These are phyloP conservation scores for Acer yangbiense DNA, from an alignment of 345 rosid genomes.

Conservation along the genomic window DNA sequence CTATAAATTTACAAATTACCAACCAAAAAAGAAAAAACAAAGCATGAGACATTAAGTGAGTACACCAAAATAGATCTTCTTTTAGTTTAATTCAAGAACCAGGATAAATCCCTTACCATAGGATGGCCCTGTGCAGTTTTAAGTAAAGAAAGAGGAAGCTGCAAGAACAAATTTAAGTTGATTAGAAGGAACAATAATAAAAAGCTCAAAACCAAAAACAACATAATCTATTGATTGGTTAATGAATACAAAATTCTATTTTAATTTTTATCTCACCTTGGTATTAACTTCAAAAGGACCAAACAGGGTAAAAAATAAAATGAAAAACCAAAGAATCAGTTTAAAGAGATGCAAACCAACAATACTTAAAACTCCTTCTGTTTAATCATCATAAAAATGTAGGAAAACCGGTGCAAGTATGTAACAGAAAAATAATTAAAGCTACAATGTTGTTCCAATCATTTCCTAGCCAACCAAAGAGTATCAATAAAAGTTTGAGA, in stretches of 20 bases:
- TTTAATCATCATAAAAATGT: neutral
- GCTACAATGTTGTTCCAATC: neutral
- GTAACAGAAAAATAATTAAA: too few species aligned
- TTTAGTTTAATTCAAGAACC: neutral
- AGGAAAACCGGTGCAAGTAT: neutral
- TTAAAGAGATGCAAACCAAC: neutral
- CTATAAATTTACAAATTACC: conserved; percentile 25
- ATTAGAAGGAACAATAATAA: neutral
- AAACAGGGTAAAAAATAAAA: neutral
- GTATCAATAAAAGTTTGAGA: neutral
- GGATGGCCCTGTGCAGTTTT: conserved; percentile 91
- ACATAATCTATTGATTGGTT: too few species aligned
- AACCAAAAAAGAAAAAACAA: neutral
- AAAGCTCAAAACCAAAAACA: neutral
- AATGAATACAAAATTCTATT: too few species aligned
- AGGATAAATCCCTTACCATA: conserved; percentile 46
- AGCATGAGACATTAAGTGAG: neutral
- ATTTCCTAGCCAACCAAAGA: neutral
- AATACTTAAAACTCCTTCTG: neutral
- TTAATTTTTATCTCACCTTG: too few species aligned
- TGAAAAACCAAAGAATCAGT: neutral
- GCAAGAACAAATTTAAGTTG: conserved; percentile 13
- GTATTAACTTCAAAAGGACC: too few species aligned
- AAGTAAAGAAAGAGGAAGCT: conserved; percentile 82
- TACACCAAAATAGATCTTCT: neutral